A percentile compares a stretch with the other conserved stretches of the same genome.
Conservation (phyloP, 2,329 filamentous ascomycete species). For the Diaporthe eres region DNA sequence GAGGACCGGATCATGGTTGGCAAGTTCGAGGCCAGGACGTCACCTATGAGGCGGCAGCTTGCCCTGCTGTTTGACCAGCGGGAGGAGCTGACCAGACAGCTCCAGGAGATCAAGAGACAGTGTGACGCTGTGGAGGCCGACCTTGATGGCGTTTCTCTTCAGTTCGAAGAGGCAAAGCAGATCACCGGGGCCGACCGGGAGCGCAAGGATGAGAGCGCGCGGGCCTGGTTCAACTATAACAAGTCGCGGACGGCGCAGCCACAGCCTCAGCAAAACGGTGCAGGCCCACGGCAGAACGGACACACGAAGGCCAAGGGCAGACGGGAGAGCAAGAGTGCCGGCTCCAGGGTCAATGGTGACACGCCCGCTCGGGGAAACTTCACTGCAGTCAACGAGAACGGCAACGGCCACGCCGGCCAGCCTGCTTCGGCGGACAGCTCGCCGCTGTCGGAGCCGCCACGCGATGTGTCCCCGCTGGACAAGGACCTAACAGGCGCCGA, state of each 20-base stretch:
- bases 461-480: constrained; percentile 31
- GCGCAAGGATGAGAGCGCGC: constrained; percentile 38
- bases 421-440: constrained; percentile 34
- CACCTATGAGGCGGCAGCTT: constrained; percentile 50
- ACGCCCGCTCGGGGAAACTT: neutral
- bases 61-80: constrained; percentile 55
- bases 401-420: constrained; percentile 6
- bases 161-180: constrained; percentile 38
- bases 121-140: constrained; percentile 43
- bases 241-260: constrained; percentile 22
- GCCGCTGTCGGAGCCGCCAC: constrained; percentile 34
- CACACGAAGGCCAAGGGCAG: neutral
- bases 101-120: constrained; percentile 50
- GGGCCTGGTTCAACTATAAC: constrained; percentile 37
- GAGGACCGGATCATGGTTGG: constrained; percentile 52
- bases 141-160: constrained; percentile 34
- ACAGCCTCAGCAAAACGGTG: constrained; percentile 31
- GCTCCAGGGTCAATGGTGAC: neutral
- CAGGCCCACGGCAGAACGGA: constrained; percentile 26
- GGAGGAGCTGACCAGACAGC: constrained; percentile 53
- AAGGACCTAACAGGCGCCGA: constrained; percentile 48
- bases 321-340: neutral
- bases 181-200: constrained; percentile 39
- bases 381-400: constrained; percentile 19
- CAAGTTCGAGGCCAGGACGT: constrained; percentile 50